Conservation (phyloP, 1,139 yeast genomes). For the Hyphopichia buzzinii region DNA sequence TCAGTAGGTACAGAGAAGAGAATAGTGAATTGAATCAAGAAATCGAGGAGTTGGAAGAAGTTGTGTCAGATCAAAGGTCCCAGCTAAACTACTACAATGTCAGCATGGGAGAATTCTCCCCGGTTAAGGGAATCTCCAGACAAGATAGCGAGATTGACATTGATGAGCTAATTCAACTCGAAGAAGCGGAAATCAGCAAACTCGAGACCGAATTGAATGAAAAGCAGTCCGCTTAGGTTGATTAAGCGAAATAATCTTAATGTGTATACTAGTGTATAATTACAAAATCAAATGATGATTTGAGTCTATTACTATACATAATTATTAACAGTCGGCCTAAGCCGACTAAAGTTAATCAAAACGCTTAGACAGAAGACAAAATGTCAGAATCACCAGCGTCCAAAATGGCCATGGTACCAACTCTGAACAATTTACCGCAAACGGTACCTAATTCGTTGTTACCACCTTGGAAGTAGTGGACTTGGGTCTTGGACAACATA, state of each 20-base stretch:
- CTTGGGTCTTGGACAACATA: conserved; percentile 98
- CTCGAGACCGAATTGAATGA: conserved; percentile 29
- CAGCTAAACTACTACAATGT: conserved; percentile 27
- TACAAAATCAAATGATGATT: conserved; percentile 1
- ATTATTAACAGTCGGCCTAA: neutral
- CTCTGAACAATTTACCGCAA: conserved; percentile 99
- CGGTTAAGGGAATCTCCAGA: conserved; percentile 20
- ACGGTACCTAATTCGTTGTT: conserved; percentile 99
- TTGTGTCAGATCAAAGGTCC: conserved; percentile 26
- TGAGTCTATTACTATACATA: conserved; percentile 14
- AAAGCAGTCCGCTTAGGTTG: too few relatives aligned
- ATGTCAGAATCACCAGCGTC: conserved; percentile 99
- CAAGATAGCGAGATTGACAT: conserved; percentile 22
- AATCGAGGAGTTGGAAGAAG: conserved; percentile 24
- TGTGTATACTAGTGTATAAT: conserved; percentile 1
- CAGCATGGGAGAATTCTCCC: conserved; percentile 10
- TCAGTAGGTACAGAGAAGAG: conserved; percentile 20
- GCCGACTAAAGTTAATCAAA: conserved; percentile 7
- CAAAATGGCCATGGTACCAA: conserved; percentile 91
- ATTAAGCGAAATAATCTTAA: too few relatives aligned
- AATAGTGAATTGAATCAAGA: conserved; percentile 22
- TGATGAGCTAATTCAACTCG: conserved; percentile 30
- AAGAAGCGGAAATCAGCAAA: conserved; percentile 32
- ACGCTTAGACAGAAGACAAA: conserved; percentile 51
- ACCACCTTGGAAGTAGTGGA: conserved; percentile 99